These are phyloP conservation scores for Ramaria rubella DNA, from an alignment of 768 basidiomycete genomes.

Conservation along the genomic window DNA sequence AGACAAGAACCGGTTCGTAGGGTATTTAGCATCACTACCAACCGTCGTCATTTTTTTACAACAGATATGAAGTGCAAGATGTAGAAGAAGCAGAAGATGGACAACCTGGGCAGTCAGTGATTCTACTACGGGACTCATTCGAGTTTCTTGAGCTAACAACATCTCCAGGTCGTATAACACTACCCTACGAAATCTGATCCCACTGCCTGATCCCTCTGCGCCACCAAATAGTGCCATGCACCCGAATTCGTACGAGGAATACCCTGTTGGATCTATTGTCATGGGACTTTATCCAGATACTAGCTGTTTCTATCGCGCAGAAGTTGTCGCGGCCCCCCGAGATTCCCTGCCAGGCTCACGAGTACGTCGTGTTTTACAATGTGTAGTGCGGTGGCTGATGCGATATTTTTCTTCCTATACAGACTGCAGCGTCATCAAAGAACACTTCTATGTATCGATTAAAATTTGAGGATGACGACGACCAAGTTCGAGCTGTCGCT, in stretches of 20 bases:
- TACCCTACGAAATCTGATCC: constrained; percentile 64
- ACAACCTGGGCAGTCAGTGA: constrained; percentile 49
- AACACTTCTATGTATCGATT: constrained; percentile 61
- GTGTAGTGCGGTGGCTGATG: background rate
- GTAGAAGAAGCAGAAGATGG: constrained; percentile 79
- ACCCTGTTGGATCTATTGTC: constrained; percentile 63
- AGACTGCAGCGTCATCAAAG: constrained; percentile 29
- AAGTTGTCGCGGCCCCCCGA: constrained; percentile 65
- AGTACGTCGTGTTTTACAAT: constrained; percentile 26
- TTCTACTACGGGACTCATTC: background rate
- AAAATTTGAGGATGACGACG: constrained; percentile 85
- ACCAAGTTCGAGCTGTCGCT: constrained; percentile 70
- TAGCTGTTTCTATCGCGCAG: constrained; percentile 84
- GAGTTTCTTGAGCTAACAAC: constrained; percentile 1
- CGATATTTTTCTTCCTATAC: background rate
- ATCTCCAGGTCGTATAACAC: constrained; percentile 56
- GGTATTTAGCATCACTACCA: background rate
- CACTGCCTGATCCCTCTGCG: constrained; percentile 69
- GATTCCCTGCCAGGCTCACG: constrained; percentile 33
- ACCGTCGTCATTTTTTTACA: background rate
- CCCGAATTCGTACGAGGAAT: constrained; percentile 64
- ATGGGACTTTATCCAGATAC: constrained; percentile 90
- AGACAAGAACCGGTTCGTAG: constrained; percentile 61
- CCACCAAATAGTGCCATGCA: constrained; percentile 53
- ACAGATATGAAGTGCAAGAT: constrained; percentile 81